Evolutionary conservation across 2,329 filamentous ascomycete species (phyloP), one percentile per base, ranked within the genome.

Genomic region (Aureobasidium subglaciale): DNA sequence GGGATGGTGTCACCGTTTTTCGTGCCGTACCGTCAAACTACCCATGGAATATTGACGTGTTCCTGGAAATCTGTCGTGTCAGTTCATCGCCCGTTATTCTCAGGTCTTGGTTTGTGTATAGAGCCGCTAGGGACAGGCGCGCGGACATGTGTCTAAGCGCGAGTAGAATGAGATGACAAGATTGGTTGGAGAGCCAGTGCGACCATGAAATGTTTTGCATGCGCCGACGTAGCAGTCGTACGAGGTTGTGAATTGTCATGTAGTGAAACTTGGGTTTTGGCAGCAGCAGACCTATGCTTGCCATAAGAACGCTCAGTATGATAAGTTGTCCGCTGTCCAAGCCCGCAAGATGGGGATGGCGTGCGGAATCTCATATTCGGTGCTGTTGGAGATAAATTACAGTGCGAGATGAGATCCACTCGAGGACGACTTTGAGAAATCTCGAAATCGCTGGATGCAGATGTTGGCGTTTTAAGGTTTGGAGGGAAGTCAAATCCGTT

Each of bases 201-300:
- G 18, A 38, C 46, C 22, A 29, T 37, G 32, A 29, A 18, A 32
- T 50, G 32, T 50, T 25, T 50, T 50, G 46, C 32, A 22, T 50
- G 46, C 20, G 22, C 38, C 29, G 46, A 50, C 34, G 46, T 38
- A 50, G 46, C 46, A 38, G 46, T 50, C 32, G 46, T 50, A 50
- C 46, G 46, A 50, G n/a, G 18, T 20, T 27, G n/a, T 10, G n/a
- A 50, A 50, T 50, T 50, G 46, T 50, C 46, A 50, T 50, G 46
- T 38, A n/a, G 46, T 50, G 46, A 37, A 50, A 50, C 46, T 50
- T 24, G 32, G 34, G 22, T 4, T 29, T 38, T 50, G 45, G n/a
- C 45, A 49, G 45, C 20, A 49, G 45, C n/a, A 11, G n/a, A 13
- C 7, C 16, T 37, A 27, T 38, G 32, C 46, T 29, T 38, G 32